Conservation (phyloP, 2,329 filamentous ascomycete species). For the Ploettnerulaceae sp. region DNA sequence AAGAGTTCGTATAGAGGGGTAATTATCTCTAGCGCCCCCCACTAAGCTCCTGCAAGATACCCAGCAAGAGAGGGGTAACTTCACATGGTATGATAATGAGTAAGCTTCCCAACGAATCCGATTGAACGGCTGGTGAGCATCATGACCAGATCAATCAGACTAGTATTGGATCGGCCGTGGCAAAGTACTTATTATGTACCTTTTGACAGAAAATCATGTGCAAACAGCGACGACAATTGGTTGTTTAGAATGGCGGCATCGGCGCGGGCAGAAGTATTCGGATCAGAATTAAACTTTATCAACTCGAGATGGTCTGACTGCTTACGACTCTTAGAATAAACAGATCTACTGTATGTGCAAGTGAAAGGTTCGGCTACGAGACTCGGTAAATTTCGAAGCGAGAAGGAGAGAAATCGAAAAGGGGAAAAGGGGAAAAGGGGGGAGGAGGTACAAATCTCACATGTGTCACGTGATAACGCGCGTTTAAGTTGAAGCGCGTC, state of each 20-base stretch:
- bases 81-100: constrained; percentile 6
- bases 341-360: too few relatives aligned
- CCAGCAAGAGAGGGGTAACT: constrained; percentile 6
- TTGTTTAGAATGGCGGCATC: constrained; percentile 10
- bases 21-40: constrained; percentile 18
- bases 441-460: too few relatives aligned
- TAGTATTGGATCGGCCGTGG: constrained; percentile 2
- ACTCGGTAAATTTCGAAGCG: too few relatives aligned
- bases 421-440: too few relatives aligned
- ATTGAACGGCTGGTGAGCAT: constrained; percentile 9
- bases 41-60: constrained; percentile 11
- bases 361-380: too few relatives aligned
- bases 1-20: constrained; percentile 23
- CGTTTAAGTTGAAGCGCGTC: constrained; percentile 3
- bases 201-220: constrained; percentile 3
- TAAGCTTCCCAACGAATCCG: constrained; percentile 13
- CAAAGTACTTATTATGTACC: background rate
- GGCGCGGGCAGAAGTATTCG: background rate
- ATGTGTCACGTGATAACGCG: too few relatives aligned
- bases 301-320: too few relatives aligned
- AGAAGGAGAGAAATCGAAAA: too few relatives aligned
- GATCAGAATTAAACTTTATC: too few relatives aligned
- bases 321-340: too few relatives aligned
- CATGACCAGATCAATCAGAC: background rate
- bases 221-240: constrained; percentile 9